Percentiles rank a stretch among this genome's conserved stretches.
These are phyloP conservation scores for Nicotiana obtusifolia DNA, from an alignment of 257 asterid genomes.

Conservation along the genomic window DNA sequence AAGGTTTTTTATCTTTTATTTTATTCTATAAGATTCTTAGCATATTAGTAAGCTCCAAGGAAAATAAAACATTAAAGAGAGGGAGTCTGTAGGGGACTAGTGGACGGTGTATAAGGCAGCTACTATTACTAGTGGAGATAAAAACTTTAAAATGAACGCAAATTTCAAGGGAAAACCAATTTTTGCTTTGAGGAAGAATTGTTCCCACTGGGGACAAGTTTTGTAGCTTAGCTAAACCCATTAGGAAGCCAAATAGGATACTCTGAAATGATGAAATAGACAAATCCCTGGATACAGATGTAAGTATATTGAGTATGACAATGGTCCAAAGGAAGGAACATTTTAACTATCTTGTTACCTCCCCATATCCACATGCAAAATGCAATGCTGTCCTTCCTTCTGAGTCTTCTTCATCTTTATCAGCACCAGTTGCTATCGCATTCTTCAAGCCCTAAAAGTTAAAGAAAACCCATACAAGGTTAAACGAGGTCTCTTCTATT, in stretches of 20 bases:
- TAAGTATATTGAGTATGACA: not conserved
- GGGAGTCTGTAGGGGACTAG: not conserved
- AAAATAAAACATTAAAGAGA: not conserved
- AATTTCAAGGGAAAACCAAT: too few species aligned
- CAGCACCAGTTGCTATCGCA: constrained; percentile 80
- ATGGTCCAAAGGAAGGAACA: not conserved
- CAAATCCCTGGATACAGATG: not conserved
- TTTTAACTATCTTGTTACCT: constrained; percentile 38
- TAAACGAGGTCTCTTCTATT: not conserved
- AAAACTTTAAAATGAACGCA: too few species aligned
- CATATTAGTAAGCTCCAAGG: not conserved
- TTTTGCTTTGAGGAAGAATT: too few species aligned
- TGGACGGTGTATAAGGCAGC: not conserved
- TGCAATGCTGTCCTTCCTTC: constrained; percentile 99
- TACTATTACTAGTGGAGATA: not conserved
- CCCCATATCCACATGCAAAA: constrained; percentile 99
- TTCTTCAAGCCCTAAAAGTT: constrained; percentile 63
- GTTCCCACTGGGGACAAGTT: too few species aligned
- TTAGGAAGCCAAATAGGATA: too few species aligned
- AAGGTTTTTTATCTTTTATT: too few species aligned
- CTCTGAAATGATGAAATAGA: too few species aligned
- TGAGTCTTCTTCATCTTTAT: constrained; percentile 95
- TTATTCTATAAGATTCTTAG: not conserved
- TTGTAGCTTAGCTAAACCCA: too few species aligned
- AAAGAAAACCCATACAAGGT: not conserved